These are phyloP conservation scores for Alternaria gaisen DNA, from an alignment of 2,329 filamentous ascomycete species.

Conservation along the genomic window DNA sequence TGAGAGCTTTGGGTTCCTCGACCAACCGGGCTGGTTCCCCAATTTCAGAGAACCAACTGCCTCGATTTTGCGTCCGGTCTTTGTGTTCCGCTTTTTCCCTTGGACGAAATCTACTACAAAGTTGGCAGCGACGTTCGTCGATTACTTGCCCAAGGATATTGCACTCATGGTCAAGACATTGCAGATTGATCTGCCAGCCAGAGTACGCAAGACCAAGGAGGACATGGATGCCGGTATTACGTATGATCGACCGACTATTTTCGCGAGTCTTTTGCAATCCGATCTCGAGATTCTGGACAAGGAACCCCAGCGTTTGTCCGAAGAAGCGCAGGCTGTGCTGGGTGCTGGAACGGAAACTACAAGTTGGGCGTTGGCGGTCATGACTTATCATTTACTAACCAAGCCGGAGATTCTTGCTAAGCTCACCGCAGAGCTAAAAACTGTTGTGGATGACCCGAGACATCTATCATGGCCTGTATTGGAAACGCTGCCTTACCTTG, in stretches of 20 bases:
- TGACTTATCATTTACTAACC: conserved; percentile 42
- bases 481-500: conserved; percentile 43
- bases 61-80: conserved; percentile 29
- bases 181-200: conserved; percentile 37
- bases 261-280: conserved; percentile 30
- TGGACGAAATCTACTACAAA: conserved; percentile 31
- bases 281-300: conserved; percentile 29
- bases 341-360: conserved; percentile 50
- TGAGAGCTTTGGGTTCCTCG: conserved; percentile 33
- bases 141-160: conserved; percentile 32
- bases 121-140: conserved; percentile 26
- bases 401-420: conserved; percentile 32
- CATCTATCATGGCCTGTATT: conserved; percentile 32
- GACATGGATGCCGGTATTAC: conserved; percentile 35
- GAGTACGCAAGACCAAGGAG: conserved; percentile 31
- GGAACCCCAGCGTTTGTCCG: conserved; percentile 36
- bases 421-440: conserved; percentile 35
- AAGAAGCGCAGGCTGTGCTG: conserved; percentile 44
- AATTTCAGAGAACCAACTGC: conserved; percentile 36
- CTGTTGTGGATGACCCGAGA: conserved; percentile 25
- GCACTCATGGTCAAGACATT: conserved; percentile 34
- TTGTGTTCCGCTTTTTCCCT: conserved; percentile 39
- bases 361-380: conserved; percentile 36
- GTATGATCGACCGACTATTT: conserved; percentile 36
- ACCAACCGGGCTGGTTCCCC: conserved; percentile 37